phyloP scores from a whole-genome alignment of 768 basidiomycete genomes.

The Lactifluus pinguis region DNA sequence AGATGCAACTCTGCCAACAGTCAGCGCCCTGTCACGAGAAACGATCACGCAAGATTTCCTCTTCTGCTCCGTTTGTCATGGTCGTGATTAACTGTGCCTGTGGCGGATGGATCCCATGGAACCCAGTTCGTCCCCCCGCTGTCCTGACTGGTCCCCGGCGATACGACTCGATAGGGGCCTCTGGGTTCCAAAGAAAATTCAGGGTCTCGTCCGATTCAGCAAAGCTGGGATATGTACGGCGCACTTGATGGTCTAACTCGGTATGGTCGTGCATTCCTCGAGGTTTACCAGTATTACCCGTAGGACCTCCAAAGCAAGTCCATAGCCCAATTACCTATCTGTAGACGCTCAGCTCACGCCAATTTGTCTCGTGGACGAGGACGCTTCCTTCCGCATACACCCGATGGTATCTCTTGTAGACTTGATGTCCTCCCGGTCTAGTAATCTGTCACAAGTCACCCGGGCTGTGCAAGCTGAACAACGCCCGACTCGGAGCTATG shows the following conservation, averaged over 20 bases:
- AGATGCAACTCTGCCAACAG: slow-evolving; percentile 13
- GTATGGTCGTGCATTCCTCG: background rate
- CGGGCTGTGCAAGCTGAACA: background rate
- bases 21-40: slow-evolving; percentile 17
- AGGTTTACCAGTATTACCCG: background rate
- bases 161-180: background rate
- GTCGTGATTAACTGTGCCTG: slow-evolving; percentile 11
- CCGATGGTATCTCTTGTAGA: background rate
- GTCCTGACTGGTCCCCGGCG: slow-evolving; percentile 9
- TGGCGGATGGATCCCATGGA: slow-evolving; percentile 7
- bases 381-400: background rate
- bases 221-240: background rate
- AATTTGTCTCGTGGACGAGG: background rate
- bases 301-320: background rate
- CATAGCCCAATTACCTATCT: background rate
- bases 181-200: background rate
- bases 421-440: background rate
- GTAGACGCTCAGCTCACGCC: background rate
- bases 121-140: background rate
- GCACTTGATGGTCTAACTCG: background rate
- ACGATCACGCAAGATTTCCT: background rate
- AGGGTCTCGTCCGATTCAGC: background rate
- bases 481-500: too few species aligned
- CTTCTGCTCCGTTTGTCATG: background rate
- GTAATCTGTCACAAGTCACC: too few species aligned